Conservation (phyloP, 106 monocot species). For the Dendrobium officinale region DNA sequence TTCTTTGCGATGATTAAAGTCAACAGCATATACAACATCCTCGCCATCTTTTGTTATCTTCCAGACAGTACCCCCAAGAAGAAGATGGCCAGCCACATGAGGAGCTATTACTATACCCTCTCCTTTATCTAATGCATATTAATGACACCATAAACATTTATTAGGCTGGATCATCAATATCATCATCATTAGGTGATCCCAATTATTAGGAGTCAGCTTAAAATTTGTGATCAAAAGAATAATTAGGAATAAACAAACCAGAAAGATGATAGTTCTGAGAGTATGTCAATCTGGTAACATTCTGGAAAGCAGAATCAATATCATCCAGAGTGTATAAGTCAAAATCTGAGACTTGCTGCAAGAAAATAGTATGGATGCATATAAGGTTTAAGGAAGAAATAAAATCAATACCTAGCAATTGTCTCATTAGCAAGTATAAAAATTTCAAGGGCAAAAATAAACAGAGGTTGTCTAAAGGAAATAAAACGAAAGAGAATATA, state of each 20-base stretch:
- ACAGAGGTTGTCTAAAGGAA: background rate
- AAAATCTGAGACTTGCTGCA: conserved; percentile 96
- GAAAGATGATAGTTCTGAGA: conserved; percentile 88
- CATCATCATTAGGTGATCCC: background rate
- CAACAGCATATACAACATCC: conserved; percentile 99
- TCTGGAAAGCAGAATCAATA: conserved; percentile 88
- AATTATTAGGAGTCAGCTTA: background rate
- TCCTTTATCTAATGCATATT: conserved; percentile 66
- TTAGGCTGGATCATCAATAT: conserved; percentile 1
- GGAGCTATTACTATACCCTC: conserved; percentile 99
- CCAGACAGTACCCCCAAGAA: conserved; percentile 96
- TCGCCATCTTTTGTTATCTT: conserved; percentile 99
- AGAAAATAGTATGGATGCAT: conserved; percentile 1
- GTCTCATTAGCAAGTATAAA: background rate
- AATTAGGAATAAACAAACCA: conserved; percentile 40
- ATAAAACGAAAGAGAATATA: background rate
- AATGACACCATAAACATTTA: background rate
- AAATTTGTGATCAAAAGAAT: background rate
- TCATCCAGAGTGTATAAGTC: conserved; percentile 94
- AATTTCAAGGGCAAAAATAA: background rate
- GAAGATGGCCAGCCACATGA: conserved; percentile 92
- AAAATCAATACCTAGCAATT: background rate
- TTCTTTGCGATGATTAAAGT: conserved; percentile 98
- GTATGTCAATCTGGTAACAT: conserved; percentile 85
- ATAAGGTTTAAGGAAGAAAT: background rate